Evolutionary conservation across 2,329 filamentous ascomycete species (phyloP), one percentile per base, ranked within the genome.

Genomic region (Ceratocystis albifundus): DNA sequence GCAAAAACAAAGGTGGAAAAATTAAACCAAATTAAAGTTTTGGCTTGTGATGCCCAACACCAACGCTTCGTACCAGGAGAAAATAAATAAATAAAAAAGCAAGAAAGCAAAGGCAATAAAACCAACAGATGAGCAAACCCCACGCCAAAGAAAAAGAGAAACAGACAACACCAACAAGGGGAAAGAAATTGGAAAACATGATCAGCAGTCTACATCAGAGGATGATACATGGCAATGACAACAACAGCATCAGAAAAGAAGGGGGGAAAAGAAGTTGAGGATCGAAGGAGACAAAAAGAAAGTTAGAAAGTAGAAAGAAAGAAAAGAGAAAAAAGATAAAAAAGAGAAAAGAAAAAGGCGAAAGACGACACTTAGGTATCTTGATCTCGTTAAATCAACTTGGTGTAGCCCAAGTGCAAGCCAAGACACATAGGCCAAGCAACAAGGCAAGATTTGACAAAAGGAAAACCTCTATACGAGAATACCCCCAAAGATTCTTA

Each of bases 1-100:
- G 30, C 20, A 17, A 28, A 41, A 25, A 44, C 22, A n/a, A 41
- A 30, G 20, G 53, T 6, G 25, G 32, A 57, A 61, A 65, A 25
- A 41, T 8, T 32, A 65, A 65, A 44, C 50, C 50, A 48, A 48
- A 61, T 46, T 46, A 61, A 20, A 48, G 46, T 25, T 48, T 45
- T 25, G 61, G 50, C 50, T 32, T 61, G 32, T 45, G 28, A 65
- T 59, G 25, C 50, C 64, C 22, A 65, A 65, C 64, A 65, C 64
- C 53, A 61, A 61, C 63, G 63, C 63, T 65, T 57, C 30, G 50
- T 65, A 53, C 30, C 50, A 41, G 28, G 59, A 17, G 15, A n/a
- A 59, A 30, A 48, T 15, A 30, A n/a, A n/a, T 8, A 46, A n/a
- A 25, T 28, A 45, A 46, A n/a, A 25, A 45, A 45, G 41, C 32